These are phyloP conservation scores for Mycena sanguinolenta DNA, from an alignment of 768 basidiomycete species.

Conservation along the genomic window DNA sequence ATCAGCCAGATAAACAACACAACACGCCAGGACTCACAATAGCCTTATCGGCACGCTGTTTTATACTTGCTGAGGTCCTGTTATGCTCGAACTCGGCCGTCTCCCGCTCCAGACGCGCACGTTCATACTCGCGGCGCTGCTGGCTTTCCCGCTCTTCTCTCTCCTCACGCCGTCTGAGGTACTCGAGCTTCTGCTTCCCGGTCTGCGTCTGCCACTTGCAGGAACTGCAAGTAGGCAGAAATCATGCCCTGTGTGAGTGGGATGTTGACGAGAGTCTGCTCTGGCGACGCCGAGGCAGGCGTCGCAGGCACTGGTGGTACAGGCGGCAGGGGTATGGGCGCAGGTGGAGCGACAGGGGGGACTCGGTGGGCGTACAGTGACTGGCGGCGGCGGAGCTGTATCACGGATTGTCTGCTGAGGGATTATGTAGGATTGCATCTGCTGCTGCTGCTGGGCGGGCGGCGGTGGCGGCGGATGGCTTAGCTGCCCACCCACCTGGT, in stretches of 20 bases:
- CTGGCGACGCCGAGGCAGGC: slow-evolving; percentile 37
- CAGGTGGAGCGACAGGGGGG: slow-evolving; percentile 51
- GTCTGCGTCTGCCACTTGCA: slow-evolving; percentile 80
- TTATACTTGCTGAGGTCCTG: slow-evolving; percentile 64
- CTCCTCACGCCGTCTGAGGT: slow-evolving; percentile 75
- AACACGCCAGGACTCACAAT: slow-evolving; percentile 55
- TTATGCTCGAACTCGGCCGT: slow-evolving; percentile 66
- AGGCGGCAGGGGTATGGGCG: slow-evolving; percentile 47
- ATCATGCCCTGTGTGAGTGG: slow-evolving; percentile 71
- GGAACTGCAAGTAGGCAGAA: slow-evolving; percentile 67
- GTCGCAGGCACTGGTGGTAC: slow-evolving; percentile 38
- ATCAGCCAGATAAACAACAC: slow-evolving; percentile 12
- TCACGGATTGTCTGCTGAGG: slow-evolving; percentile 56
- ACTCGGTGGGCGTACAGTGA: slow-evolving; percentile 14
- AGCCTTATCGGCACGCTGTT: slow-evolving; percentile 76
- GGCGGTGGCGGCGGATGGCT: slow-evolving; percentile 47
- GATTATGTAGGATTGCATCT: slow-evolving; percentile 46
- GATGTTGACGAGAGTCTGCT: slow-evolving; percentile 62
- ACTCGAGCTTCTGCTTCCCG: slow-evolving; percentile 78
- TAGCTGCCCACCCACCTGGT: slow-evolving; percentile 43
- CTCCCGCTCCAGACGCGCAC: slow-evolving; percentile 68
- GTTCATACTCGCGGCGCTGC: slow-evolving; percentile 65
- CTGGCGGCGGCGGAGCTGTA: slow-evolving; percentile 45
- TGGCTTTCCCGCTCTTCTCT: slow-evolving; percentile 73
- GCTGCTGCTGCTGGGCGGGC: slow-evolving; percentile 35